These are phyloP conservation scores for Stenogyne calaminthoides DNA, from an alignment of 305 asterid species.

Conservation along the genomic window DNA sequence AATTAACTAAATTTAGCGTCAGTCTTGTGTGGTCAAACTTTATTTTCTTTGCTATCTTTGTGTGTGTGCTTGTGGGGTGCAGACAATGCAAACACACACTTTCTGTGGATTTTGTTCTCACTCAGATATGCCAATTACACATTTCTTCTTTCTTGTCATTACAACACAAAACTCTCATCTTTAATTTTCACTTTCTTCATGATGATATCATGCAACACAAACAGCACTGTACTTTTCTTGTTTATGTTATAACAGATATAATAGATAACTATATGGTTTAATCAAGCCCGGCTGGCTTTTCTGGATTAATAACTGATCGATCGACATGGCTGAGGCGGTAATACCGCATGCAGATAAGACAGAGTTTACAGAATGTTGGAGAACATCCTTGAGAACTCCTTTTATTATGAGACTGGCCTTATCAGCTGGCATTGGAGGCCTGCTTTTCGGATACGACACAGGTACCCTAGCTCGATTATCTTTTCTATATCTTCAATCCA, in stretches of 20 bases:
- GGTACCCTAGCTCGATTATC: conserved; percentile 28
- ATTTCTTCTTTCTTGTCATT: background rate
- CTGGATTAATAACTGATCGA: too few relatives aligned
- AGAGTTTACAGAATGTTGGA: conserved; percentile 74
- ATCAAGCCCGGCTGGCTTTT: too few relatives aligned
- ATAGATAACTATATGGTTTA: too few relatives aligned
- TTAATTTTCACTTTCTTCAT: background rate
- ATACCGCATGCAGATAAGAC: conserved; percentile 35
- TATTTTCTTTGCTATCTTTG: conserved; percentile 8
- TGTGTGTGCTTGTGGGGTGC: background rate
- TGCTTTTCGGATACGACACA: conserved; percentile 72
- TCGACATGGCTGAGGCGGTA: too few relatives aligned
- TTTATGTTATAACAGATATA: too few relatives aligned
- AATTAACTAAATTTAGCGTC: conserved; percentile 11
- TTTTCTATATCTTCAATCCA: background rate
- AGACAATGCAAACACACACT: conserved; percentile 17
- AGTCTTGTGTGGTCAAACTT: conserved; percentile 5
- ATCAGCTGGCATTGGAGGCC: conserved; percentile 44
- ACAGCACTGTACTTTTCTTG: background rate
- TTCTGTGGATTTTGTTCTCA: background rate
- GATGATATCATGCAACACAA: background rate
- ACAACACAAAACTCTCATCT: background rate
- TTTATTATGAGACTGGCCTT: conserved; percentile 70
- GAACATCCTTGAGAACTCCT: conserved; percentile 40
- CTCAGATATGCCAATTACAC: background rate